These are phyloP conservation scores for Penicillium simplicissimum DNA, from an alignment of 495 filamentous ascomycete genomes.

Conservation along the genomic window DNA sequence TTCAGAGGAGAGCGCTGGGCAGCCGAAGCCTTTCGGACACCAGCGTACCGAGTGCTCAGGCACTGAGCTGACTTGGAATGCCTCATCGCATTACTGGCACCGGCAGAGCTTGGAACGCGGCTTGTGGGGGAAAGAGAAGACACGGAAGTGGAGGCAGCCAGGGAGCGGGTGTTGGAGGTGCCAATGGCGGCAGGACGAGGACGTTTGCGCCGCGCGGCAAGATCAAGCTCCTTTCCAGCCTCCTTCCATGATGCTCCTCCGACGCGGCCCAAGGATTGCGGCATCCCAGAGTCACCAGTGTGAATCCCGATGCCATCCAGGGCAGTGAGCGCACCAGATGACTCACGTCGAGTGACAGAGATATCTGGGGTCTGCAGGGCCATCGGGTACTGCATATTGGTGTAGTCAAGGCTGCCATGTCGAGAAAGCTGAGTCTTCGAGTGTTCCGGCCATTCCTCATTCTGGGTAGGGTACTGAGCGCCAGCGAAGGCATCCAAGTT, in stretches of 20 bases:
- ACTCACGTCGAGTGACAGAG: slow-evolving; percentile 38
- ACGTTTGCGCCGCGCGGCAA: slow-evolving; percentile 56
- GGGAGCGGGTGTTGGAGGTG: slow-evolving; percentile 41
- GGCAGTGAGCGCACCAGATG: slow-evolving; percentile 44
- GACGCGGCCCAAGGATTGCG: slow-evolving; percentile 28
- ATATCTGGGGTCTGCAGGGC: slow-evolving; percentile 38
- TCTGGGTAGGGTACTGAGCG: slow-evolving; percentile 20
- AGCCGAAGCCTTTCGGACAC: slow-evolving; percentile 51
- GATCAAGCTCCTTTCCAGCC: slow-evolving; percentile 48
- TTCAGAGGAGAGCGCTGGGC: slow-evolving; percentile 57
- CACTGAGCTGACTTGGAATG: slow-evolving; percentile 57
- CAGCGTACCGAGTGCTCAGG: slow-evolving; percentile 51
- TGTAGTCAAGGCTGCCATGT: slow-evolving; percentile 31
- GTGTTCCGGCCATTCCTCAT: slow-evolving; percentile 34
- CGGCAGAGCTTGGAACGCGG: slow-evolving; percentile 35
- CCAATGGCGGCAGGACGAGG: slow-evolving; percentile 56
- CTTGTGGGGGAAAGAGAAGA: slow-evolving; percentile 43
- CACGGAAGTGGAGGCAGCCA: slow-evolving; percentile 43
- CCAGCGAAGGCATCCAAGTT: slow-evolving; percentile 23
- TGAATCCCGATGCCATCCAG: slow-evolving; percentile 46
- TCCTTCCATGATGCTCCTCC: slow-evolving; percentile 41
- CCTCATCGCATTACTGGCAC: slow-evolving; percentile 42
- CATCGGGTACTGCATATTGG: slow-evolving; percentile 36
- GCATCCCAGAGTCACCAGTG: slow-evolving; percentile 25
- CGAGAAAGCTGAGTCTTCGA: slow-evolving; percentile 25